Conservation (phyloP, 225 moss, liverwort and hornwort genomes). For the Rhytidiadelphus loreus region DNA sequence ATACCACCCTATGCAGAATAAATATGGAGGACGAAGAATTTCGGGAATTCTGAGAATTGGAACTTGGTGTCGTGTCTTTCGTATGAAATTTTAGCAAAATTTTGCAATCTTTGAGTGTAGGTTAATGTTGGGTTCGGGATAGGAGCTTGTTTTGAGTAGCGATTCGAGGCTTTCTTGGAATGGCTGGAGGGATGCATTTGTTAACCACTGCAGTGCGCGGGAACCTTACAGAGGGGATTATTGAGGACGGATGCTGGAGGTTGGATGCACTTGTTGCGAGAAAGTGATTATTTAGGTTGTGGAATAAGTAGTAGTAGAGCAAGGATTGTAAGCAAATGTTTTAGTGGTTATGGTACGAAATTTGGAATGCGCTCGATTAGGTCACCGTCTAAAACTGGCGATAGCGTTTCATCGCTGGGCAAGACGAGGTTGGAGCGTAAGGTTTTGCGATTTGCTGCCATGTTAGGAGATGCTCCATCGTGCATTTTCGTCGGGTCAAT, state of each 20-base stretch:
- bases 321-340: neutral
- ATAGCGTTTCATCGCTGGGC: neutral
- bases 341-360: neutral
- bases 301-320: neutral
- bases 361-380: neutral
- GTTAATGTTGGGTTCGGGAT: neutral
- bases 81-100: neutral
- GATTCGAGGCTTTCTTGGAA: neutral
- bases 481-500: constrained; percentile 90
- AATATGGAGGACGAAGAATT: too few relatives aligned
- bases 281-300: neutral
- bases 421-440: neutral
- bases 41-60: neutral
- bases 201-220: neutral
- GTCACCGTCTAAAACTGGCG: neutral
- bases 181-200: constrained; percentile 9
- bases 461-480: constrained; percentile 57
- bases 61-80: neutral
- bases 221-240: neutral
- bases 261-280: neutral
- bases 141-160: neutral
- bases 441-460: neutral
- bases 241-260: neutral
- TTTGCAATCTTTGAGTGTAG: neutral
- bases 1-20: too few relatives aligned